These are phyloP conservation scores for Metahyphopichia silvanorum DNA, from an alignment of 805 yeast species.

Conservation along the genomic window DNA sequence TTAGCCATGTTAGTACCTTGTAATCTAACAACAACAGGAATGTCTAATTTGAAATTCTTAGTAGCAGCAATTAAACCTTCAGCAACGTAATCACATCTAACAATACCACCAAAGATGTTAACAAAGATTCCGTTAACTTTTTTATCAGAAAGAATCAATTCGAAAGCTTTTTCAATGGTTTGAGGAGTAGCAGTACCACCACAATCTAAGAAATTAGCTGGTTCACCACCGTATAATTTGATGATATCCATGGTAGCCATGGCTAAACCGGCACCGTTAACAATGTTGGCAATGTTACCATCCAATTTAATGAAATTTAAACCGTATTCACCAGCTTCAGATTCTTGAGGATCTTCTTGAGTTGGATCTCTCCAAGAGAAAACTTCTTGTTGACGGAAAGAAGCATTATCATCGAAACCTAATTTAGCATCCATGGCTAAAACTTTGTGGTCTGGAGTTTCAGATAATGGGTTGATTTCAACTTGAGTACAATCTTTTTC, in stretches of 20 bases:
- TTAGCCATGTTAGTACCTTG: slow-evolving; percentile 95
- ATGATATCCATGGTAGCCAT: slow-evolving; percentile 99
- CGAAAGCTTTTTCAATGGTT: slow-evolving; percentile 96
- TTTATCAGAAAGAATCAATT: slow-evolving; percentile 83
- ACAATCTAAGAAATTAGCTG: slow-evolving; percentile 98
- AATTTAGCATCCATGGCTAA: slow-evolving; percentile 99
- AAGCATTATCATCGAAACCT: slow-evolving; percentile 95
- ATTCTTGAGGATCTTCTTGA: slow-evolving; percentile 98
- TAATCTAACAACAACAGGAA: slow-evolving; percentile 96
- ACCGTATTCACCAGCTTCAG: slow-evolving; percentile 83
- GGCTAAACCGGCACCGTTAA: slow-evolving; percentile 99
- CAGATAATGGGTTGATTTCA: slow-evolving; percentile 97
- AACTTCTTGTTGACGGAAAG: slow-evolving; percentile 90
- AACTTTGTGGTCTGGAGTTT: slow-evolving; percentile 84
- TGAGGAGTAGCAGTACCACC: slow-evolving; percentile 99
- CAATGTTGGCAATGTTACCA: slow-evolving; percentile 98
- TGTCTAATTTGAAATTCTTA: slow-evolving; percentile 81
- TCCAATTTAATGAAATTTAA: slow-evolving; percentile 96
- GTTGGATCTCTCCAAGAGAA: slow-evolving; percentile 95
- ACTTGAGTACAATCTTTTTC: slow-evolving; percentile 97
- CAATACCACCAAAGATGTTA: slow-evolving; percentile 99
- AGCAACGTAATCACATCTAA: slow-evolving; percentile 98
- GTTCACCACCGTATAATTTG: slow-evolving; percentile 96
- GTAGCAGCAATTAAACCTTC: slow-evolving; percentile 95
- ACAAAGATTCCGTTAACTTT: slow-evolving; percentile 94